phyloP scores from a whole-genome alignment of 2,329 filamentous ascomycete species.

The Dothideomycetes sp. region DNA sequence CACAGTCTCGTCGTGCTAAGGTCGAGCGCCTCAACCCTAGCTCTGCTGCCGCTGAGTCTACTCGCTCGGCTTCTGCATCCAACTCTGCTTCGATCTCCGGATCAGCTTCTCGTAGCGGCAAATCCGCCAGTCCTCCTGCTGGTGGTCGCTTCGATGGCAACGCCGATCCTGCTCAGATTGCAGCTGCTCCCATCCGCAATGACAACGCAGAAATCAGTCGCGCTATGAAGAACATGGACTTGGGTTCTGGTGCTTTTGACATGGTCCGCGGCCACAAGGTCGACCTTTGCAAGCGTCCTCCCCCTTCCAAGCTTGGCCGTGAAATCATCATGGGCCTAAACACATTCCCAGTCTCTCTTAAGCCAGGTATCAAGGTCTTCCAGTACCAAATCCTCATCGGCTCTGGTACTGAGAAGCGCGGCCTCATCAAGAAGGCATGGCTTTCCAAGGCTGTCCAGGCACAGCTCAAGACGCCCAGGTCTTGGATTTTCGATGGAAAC shows the following conservation, averaged over 20 bases:
- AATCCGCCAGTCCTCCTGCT: background rate
- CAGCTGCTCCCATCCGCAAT: background rate
- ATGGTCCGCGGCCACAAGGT: conserved; percentile 14
- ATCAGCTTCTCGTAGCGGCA: background rate
- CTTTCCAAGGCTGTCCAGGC: conserved; percentile 48
- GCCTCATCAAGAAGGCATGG: conserved; percentile 69
- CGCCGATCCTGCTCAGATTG: conserved; percentile 8
- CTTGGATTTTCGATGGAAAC: conserved; percentile 71
- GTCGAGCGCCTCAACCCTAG: background rate
- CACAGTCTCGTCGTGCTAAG: conserved; percentile 2
- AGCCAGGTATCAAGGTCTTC: conserved; percentile 52
- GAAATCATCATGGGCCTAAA: conserved; percentile 48
- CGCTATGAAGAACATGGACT: conserved; percentile 17
- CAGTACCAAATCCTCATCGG: conserved; percentile 71
- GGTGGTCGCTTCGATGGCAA: conserved; percentile 11
- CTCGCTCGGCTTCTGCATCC: conserved; percentile 1
- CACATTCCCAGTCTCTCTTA: conserved; percentile 56
- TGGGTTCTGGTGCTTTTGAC: conserved; percentile 17
- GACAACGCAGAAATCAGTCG: conserved; percentile 3
- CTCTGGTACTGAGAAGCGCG: conserved; percentile 50
- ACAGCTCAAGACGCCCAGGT: conserved; percentile 37
- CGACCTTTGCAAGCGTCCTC: conserved; percentile 16
- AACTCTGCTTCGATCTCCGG: conserved; percentile 1
- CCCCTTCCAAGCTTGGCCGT: conserved; percentile 29
- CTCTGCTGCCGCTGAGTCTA: background rate